These are phyloP conservation scores for Dryadomyces quercus-mongolicae DNA, from an alignment of 2,329 filamentous ascomycete genomes.

Conservation along the genomic window DNA sequence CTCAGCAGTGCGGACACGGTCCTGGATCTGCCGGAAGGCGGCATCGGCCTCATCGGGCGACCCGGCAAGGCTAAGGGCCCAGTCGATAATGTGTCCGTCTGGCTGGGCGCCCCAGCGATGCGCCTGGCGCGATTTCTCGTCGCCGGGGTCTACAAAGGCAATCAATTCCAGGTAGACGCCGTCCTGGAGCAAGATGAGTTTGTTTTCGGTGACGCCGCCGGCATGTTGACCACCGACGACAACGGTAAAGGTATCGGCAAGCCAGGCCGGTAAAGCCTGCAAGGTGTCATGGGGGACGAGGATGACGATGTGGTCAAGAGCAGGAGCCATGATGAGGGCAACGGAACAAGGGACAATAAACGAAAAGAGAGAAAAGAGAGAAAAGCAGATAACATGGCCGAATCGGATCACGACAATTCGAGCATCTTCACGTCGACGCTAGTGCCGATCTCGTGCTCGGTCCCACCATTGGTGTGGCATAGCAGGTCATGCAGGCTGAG, in stretches of 20 bases:
- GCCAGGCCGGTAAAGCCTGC: constrained; percentile 31
- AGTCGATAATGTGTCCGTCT: constrained; percentile 43
- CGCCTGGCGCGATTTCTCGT: constrained; percentile 23
- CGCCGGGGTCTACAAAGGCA: constrained; percentile 39
- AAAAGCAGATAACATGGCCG: too few relatives aligned
- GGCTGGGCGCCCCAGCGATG: constrained; percentile 48
- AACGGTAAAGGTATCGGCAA: constrained; percentile 43
- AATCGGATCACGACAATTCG: too few relatives aligned
- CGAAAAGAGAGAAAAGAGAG: too few relatives aligned
- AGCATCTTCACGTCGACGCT: too few relatives aligned
- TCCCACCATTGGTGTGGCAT: too few relatives aligned
- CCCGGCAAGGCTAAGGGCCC: constrained; percentile 37
- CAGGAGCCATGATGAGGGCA: constrained; percentile 12
- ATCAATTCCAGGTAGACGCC: constrained; percentile 57
- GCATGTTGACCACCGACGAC: constrained; percentile 49
- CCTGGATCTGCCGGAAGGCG: constrained; percentile 26
- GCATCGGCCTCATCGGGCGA: constrained; percentile 9
- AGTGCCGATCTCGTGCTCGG: too few relatives aligned
- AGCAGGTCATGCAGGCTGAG: too few relatives aligned
- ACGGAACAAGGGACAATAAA: too few relatives aligned
- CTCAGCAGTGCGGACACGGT: constrained; percentile 19
- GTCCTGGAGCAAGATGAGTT: constrained; percentile 48
- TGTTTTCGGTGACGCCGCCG: constrained; percentile 48
- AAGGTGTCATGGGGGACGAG: constrained; percentile 42
- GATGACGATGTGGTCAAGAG: constrained; percentile 53